Conservation (phyloP, 768 basidiomycete species). For the Rhizopogon vinicolor region DNA sequence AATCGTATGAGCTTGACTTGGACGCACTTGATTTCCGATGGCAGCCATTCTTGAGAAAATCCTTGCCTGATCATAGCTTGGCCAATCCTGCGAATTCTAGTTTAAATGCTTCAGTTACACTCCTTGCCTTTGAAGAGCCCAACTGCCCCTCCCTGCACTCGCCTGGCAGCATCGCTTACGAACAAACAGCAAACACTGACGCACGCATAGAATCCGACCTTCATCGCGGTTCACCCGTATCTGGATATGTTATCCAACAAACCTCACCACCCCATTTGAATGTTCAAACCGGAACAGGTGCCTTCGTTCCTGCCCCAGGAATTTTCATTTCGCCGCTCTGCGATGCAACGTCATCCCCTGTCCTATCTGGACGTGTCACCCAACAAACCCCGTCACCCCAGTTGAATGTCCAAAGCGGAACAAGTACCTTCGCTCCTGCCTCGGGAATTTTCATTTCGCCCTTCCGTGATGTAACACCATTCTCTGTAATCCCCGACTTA, state of each 20-base stretch:
- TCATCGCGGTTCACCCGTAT: neutral
- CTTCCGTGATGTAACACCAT: slow-evolving; percentile 9
- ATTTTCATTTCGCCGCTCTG: slow-evolving; percentile 26
- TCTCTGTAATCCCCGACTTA: neutral
- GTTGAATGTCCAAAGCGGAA: neutral
- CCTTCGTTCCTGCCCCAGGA: slow-evolving; percentile 19
- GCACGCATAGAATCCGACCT: neutral
- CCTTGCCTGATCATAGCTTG: neutral
- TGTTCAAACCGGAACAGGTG: neutral
- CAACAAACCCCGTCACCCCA: neutral
- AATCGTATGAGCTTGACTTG: slow-evolving; percentile 34
- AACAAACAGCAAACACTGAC: neutral
- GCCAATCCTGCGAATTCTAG: neutral
- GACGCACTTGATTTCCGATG: slow-evolving; percentile 50
- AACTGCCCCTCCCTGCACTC: neutral
- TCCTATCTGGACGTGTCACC: neutral
- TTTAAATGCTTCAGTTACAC: neutral
- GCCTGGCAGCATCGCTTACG: neutral
- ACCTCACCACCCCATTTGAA: neutral
- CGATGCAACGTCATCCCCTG: neutral
- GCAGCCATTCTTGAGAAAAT: slow-evolving; percentile 41
- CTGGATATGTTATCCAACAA: neutral
- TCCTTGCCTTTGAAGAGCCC: neutral
- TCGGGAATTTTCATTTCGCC: slow-evolving; percentile 26
- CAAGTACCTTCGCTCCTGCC: slow-evolving; percentile 14